Percentiles rank a stretch among this genome's conserved stretches.
Evolutionary conservation across 192 early-diverging fungal species (phyloP).

Genomic region (Mycoemilia scoparia): DNA sequence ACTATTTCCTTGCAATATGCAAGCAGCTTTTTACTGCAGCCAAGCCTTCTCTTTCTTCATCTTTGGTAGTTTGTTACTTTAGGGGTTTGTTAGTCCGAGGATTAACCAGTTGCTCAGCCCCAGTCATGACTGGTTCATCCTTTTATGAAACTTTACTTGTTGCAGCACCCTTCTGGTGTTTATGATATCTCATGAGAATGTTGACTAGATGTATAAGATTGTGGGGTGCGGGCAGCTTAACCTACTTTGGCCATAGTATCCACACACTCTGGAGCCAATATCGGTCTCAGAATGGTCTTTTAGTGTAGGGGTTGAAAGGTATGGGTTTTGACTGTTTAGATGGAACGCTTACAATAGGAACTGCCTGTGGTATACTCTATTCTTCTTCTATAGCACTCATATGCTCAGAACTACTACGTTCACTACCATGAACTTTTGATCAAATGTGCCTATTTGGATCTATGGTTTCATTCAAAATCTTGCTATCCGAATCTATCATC

Average conservation of each 20-base stretch:
- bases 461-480: constrained; percentile 27
- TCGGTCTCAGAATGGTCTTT: no score
- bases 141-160: no score
- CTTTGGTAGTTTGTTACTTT: constrained; percentile 43
- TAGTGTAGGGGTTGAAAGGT: no score
- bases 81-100: constrained; percentile 43
- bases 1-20: constrained; percentile 1
- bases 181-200: constrained; percentile 9
- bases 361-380: no score
- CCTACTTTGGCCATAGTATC: constrained; percentile 14
- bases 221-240: constrained; percentile 9
- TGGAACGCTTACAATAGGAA: no score
- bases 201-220: constrained; percentile 14
- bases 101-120: constrained; percentile 46
- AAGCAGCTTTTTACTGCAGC: constrained; percentile 12
- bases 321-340: no score
- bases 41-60: constrained; percentile 50
- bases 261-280: no score
- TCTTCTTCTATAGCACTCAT: no score
- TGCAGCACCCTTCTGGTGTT: constrained; percentile 34
- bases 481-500: constrained; percentile 13
- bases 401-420: constrained; percentile 8
- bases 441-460: constrained; percentile 20
- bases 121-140: constrained; percentile 32
- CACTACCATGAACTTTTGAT: constrained; percentile 33